phyloP scores from a whole-genome alignment of 345 rosid genomes.

The Sapria himalayana region DNA sequence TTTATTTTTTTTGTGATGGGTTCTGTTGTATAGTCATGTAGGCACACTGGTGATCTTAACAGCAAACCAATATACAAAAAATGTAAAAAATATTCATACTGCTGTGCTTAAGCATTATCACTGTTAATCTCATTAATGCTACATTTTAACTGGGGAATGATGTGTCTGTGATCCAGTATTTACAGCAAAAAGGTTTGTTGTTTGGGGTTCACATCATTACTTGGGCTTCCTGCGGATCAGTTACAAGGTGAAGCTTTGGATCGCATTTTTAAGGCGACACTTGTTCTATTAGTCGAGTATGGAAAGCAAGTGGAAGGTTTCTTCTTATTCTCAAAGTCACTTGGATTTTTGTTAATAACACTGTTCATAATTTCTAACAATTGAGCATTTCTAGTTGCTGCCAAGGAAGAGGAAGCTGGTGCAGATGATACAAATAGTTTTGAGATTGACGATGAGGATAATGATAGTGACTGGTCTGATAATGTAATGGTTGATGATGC shows the following conservation, averaged over 20 bases:
- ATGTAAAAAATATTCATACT: too few relatives aligned
- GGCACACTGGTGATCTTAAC: too few relatives aligned
- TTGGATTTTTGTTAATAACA: constrained; percentile 1
- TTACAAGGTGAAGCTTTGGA: constrained; percentile 74
- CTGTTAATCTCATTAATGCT: too few relatives aligned
- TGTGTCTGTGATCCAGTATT: constrained; percentile 32
- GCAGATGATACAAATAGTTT: constrained; percentile 93
- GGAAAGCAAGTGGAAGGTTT: constrained; percentile 91
- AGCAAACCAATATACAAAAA: too few relatives aligned
- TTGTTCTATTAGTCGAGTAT: constrained; percentile 76
- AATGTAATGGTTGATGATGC: constrained; percentile 87
- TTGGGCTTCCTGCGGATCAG: constrained; percentile 68
- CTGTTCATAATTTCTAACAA: not conserved
- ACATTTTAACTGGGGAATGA: not conserved
- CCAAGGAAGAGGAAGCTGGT: constrained; percentile 59
- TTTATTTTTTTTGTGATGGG: constrained; percentile 2
- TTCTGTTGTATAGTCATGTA: too few relatives aligned
- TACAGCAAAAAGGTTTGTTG: constrained; percentile 96
- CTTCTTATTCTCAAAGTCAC: constrained; percentile 2
- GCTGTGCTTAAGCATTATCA: too few relatives aligned
- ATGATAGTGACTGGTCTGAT: constrained; percentile 71
- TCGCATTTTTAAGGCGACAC: constrained; percentile 64
- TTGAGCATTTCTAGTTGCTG: constrained; percentile 35
- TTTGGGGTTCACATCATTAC: constrained; percentile 78
- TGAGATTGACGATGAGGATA: constrained; percentile 69